phyloP scores from a whole-genome alignment of 805 yeast genomes.

The Wickerhamiella dianesei region DNA sequence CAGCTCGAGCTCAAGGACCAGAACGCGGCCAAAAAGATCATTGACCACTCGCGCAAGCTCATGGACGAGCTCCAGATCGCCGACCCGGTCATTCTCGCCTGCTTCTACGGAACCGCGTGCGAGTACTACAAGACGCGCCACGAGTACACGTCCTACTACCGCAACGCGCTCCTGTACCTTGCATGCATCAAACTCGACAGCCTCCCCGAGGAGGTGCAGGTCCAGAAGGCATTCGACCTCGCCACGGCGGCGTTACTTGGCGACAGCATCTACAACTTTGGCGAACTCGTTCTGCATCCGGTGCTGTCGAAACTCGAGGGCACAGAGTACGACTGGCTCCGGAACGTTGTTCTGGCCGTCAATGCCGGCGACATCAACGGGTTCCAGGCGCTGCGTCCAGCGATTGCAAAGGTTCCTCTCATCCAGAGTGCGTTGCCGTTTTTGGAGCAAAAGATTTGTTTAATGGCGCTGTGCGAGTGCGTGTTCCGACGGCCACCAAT shows the following conservation, averaged over 20 bases:
- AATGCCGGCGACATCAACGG: slow-evolving; percentile 63
- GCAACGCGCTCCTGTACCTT: slow-evolving; percentile 65
- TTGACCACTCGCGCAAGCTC: slow-evolving; percentile 46
- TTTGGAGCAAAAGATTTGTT: slow-evolving; percentile 77
- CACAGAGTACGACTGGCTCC: slow-evolving; percentile 52
- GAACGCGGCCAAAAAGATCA: slow-evolving; percentile 49
- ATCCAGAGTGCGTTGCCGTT: slow-evolving; percentile 48
- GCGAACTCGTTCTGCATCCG: slow-evolving; percentile 86
- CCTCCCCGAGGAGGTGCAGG: slow-evolving; percentile 30
- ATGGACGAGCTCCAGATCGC: slow-evolving; percentile 42
- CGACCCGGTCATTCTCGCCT: slow-evolving; percentile 59
- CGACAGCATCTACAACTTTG: slow-evolving; percentile 86
- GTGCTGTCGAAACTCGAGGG: slow-evolving; percentile 43
- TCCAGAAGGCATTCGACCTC: slow-evolving; percentile 55
- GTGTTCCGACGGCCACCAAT: slow-evolving; percentile 57
- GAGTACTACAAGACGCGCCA: slow-evolving; percentile 58
- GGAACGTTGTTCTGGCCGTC: slow-evolving; percentile 52
- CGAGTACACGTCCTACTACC: slow-evolving; percentile 72
- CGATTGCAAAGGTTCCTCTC: slow-evolving; percentile 37
- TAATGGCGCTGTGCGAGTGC: slow-evolving; percentile 81
- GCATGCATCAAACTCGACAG: slow-evolving; percentile 50
- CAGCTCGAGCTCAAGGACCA: slow-evolving; percentile 42
- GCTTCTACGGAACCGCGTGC: slow-evolving; percentile 69
- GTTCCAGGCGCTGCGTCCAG: slow-evolving; percentile 39
- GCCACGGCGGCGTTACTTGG: slow-evolving; percentile 81